Evolutionary conservation across 78 protist genomes (phyloP), one percentile per base, ranked within the genome.

Genomic region (Emiliania huxleyi): DNA sequence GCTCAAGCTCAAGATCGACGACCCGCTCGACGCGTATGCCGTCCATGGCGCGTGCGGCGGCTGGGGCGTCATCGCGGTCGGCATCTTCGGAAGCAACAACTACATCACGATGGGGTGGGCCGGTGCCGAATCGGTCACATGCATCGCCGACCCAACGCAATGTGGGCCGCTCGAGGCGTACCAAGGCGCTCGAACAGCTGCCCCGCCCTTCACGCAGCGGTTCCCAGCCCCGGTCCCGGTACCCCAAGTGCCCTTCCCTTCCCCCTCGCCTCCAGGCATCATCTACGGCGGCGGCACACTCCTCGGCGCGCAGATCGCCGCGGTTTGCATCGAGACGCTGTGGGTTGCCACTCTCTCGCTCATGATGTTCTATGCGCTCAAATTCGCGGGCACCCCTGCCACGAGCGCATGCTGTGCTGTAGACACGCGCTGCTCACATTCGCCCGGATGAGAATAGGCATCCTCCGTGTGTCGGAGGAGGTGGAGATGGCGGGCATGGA

Each of bases 1-100:
- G 62, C n/a, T 25, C 43, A 37, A 83, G 52, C 42, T 33, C 8
- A 4, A 15, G 29, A 55, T 94, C 90, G 95, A 94, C 93, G 95
- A 94, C 48, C 95, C 95, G 21, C 46, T 94, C 23, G 93, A 77
- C 37, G 95, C 95, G 23, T 91, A 83, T n/a, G 95, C 95, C 6
- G 87, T 94, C 49, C 95, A 94, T 88, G 93, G 93, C 46, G 93
- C 71, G 21, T 90, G 93, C 81, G 95, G 95, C 8, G 2, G 21
- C 49, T 91, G 81, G 75, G 95, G 95, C 37, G 69, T 94, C n/a
- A 69, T 94, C 55, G 91, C 81, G 35, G 91, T 71, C 23, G 93
- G 91, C 26, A 1, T 91, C 49, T 93, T 93, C 55, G 19, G 35
- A 18, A 4, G n/a, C n/a, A 33, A 4, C 15, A 3, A 45, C 46